A percentile compares a stretch with the other conserved stretches of the same genome.
Conservation (phyloP, 2,329 filamentous ascomycete genomes). For the Fusarium cyanostomum region DNA sequence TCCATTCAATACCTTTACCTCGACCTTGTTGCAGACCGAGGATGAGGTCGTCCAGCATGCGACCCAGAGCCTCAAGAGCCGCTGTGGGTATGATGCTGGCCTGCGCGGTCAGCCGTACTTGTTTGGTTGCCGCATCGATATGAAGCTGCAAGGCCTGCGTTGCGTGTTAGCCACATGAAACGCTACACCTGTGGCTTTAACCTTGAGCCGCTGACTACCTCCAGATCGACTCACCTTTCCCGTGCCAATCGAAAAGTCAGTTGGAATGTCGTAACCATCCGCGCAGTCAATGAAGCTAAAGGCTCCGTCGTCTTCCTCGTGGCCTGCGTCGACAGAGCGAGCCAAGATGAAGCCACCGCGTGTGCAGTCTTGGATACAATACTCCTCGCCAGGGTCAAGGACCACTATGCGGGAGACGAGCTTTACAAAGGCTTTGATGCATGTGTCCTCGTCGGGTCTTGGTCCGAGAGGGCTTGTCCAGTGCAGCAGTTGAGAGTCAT, state of each 20-base stretch:
- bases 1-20: not conserved
- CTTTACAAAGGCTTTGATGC: constrained; percentile 2
- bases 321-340: not conserved
- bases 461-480: constrained; percentile 5
- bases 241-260: constrained; percentile 16
- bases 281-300: not conserved
- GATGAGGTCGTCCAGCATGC: constrained; percentile 6
- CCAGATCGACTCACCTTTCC: constrained; percentile 4
- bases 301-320: not conserved
- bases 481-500: not conserved
- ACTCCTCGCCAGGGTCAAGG: not conserved
- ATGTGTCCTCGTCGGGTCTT: not conserved
- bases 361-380: constrained; percentile 8
- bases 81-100: not conserved
- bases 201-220: no score
- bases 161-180: not conserved
- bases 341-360: not conserved
- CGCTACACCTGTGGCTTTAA: not conserved
- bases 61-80: constrained; percentile 1
- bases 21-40: not conserved
- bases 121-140: not conserved
- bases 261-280: not conserved
- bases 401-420: constrained; percentile 8
- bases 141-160: not conserved
- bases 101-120: not conserved